phyloP scores from a whole-genome alignment of 1,284 basidiomycete species.

The Xanthoconium separans region DNA sequence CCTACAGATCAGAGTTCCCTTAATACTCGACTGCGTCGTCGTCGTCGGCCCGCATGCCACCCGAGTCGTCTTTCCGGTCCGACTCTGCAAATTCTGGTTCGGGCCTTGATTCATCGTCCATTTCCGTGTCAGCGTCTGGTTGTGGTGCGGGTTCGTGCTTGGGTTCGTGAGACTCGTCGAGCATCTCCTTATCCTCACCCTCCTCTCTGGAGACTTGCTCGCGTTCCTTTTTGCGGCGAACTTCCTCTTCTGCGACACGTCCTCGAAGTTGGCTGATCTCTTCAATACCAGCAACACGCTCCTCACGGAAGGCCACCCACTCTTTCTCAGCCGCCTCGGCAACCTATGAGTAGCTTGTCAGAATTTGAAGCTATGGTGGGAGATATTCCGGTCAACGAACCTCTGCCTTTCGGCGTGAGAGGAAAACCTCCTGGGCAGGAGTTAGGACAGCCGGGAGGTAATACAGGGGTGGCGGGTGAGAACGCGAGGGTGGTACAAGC shows the following conservation, averaged over 20 bases:
- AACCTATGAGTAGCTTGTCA: constrained; percentile 41
- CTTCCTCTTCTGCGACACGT: constrained; percentile 60
- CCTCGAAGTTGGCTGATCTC: constrained; percentile 63
- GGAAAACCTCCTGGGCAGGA: constrained; percentile 68
- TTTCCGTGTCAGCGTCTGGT: constrained; percentile 45
- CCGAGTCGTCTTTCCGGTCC: constrained; percentile 42
- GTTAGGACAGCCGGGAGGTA: constrained; percentile 71
- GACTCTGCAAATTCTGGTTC: constrained; percentile 38
- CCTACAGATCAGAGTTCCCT: constrained; percentile 18
- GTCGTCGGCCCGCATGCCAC: constrained; percentile 47
- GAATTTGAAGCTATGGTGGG: background rate
- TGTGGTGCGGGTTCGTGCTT: constrained; percentile 21
- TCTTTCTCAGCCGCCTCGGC: constrained; percentile 63
- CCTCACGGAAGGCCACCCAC: constrained; percentile 60
- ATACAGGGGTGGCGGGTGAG: constrained; percentile 73
- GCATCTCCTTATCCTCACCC: constrained; percentile 30
- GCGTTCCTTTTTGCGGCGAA: constrained; percentile 45
- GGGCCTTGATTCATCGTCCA: constrained; percentile 37
- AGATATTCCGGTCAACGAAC: constrained; percentile 35
- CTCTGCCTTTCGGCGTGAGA: constrained; percentile 59
- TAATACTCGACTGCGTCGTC: constrained; percentile 64
- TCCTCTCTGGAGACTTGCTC: constrained; percentile 41
- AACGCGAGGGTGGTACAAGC: constrained; percentile 52
- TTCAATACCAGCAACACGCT: constrained; percentile 55
- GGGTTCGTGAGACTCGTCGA: constrained; percentile 18